Base-by-base conservation (phyloP, 2,329 filamentous ascomycete species). In the Beauveria varroae region DNA sequence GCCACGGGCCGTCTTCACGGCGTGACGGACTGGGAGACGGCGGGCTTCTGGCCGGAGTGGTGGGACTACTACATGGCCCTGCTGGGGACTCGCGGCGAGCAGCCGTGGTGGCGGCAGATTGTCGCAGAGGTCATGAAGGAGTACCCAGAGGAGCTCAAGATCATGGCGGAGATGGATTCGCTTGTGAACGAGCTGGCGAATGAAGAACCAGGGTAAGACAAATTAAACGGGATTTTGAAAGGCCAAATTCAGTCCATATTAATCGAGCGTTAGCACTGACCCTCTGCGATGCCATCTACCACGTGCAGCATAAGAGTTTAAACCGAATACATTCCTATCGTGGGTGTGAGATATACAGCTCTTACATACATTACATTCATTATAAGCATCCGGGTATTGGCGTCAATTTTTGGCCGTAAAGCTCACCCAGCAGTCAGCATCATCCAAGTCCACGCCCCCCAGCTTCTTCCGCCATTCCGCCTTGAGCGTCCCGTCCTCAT, bases 1-100 rank as follows among this genome's bases (percentile, higher is more conserved):
- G 57, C 69, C 1, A 76, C 74, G 0, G 80, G 79, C 61, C 55
- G 65, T 7, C 67, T 87, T 7, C 72, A 65, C 0, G 85, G 83
- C 1, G 61, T 87, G 2, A 74, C 87, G 0, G 85, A 87, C 66
- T 87, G 84, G 85, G 81, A 67, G 44, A 65, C 66, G 62, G 65
- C 64, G 7, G 66, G 66, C 8, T 65, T 64, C 30, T 67, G 65
- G 65, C 65, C 65, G 1, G 65, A 65, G 37, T 67, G 65, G 64
- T 67, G 64, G 64, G 64, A 66, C 30, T 66, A 63, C 46, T 61
- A 65, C 58, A 65, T 64, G 46, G 65, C 65, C 1, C 16, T 67
- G 47, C 66, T 63, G 54, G 65, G 63, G 5, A 37, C 44, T 12
- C 63, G 65, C 26, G 55, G 20, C 22, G 22, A 54, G 37, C 60